Evolutionary conservation across 164 flowering plant species (phyloP), one percentile per base, ranked within the genome.

Genomic region (Dillenia suffruticosa): DNA sequence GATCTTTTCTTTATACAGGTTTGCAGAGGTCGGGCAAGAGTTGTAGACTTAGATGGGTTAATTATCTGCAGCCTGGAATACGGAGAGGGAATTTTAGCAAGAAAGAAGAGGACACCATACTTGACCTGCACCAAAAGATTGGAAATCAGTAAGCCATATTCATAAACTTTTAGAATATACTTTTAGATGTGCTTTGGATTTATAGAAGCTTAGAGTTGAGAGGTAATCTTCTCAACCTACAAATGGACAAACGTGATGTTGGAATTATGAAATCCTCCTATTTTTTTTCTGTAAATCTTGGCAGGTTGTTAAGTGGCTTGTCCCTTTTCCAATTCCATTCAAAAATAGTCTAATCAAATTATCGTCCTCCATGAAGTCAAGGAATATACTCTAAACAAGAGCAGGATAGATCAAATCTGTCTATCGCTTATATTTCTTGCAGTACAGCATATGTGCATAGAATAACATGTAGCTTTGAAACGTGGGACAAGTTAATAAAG

Each of bases 41-140:
- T 46, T 81, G 80, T 50, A 56, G 84, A 48, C 80, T 81, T 50
- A 67, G 83, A 7, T 79, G 79, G 85, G 46, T 56, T 8, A 82
- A 82, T 51, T 82, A 82, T 67, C 80, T 82, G 17, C 72, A 77
- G n/a, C 83, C 83, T 12, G 69, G 63, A 53, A 75, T 82, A 10
- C 79, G 69, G 22, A 19, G 22, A 19, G 22, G 22, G 22, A 19
- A 19, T 19, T 19, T 19, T 19, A 19, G 22, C 22, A 43, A 75
- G 82, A 0, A 74, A 58, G 86, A 82, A 70, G 73, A 77, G 44
- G 66, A 58, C 12, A 52, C 47, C 1, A 72, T 82, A 9, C 58
- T 79, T 53, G 65, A 60, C 24, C 68, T 79, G 13, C 83, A 79
- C 6, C 55, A 51, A 46, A 51, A 58, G 60, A 70, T 79, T 8